Evolutionary conservation across 2,329 filamentous ascomycete genomes (phyloP).

Genomic region (Rutstroemia sp.): DNA sequence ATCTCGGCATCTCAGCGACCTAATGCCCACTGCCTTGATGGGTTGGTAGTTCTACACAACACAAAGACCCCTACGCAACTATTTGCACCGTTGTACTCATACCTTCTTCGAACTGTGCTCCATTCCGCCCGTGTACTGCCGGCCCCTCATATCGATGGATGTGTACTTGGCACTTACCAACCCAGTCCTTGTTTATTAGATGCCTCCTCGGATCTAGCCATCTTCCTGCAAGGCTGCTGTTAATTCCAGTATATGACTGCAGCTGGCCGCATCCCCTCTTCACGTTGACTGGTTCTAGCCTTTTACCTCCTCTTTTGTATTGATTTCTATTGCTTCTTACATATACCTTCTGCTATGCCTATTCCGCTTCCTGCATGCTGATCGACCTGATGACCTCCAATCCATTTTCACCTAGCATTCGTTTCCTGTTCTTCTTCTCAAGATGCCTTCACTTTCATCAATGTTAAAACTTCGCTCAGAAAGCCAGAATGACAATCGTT

Average conservation of each 20-base stretch:
- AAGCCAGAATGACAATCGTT: slow-evolving; percentile 15
- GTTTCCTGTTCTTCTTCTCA: slow-evolving; percentile 5
- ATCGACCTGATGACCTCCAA: slow-evolving; percentile 9
- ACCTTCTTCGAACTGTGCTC: too few relatives aligned
- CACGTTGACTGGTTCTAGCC: slow-evolving; percentile 1
- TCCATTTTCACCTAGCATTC: not conserved
- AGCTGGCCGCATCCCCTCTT: slow-evolving; percentile 5
- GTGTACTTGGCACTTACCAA: too few relatives aligned
- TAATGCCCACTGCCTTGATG: too few relatives aligned
- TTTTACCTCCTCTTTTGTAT: not conserved
- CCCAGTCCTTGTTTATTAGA: too few relatives aligned
- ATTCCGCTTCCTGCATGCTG: slow-evolving; percentile 10
- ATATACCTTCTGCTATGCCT: slow-evolving; percentile 5
- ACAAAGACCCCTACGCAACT: too few relatives aligned
- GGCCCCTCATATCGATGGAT: too few relatives aligned
- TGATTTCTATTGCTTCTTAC: slow-evolving; percentile 1
- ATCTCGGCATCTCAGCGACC: too few relatives aligned
- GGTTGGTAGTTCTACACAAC: too few relatives aligned
- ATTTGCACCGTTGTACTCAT: too few relatives aligned
- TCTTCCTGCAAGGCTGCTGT: not conserved
- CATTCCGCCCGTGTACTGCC: too few relatives aligned
- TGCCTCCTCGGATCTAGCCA: too few relatives aligned
- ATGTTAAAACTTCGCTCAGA: slow-evolving; percentile 21
- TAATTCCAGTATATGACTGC: slow-evolving; percentile 4
- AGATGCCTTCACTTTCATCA: slow-evolving; percentile 27